phyloP scores from a whole-genome alignment of 1,284 basidiomycete genomes.

The Sporisorium iseilematis-ciliati region DNA sequence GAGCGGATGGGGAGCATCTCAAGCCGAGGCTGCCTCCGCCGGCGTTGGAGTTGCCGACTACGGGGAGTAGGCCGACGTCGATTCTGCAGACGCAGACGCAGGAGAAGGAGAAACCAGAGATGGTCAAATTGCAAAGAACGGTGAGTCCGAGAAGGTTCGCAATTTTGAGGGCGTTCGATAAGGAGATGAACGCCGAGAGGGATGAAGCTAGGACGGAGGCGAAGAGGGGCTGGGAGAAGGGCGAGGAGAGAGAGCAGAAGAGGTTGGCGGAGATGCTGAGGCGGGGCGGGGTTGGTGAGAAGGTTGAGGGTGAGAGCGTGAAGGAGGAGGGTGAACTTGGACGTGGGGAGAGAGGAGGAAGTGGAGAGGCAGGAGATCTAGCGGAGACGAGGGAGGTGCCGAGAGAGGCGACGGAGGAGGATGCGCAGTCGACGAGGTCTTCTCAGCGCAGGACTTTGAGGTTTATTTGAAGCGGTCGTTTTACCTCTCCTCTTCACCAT shows the following conservation, averaged over 20 bases:
- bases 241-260: conserved; percentile 26
- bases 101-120: conserved; percentile 16
- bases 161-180: conserved; percentile 32
- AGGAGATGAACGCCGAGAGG: conserved; percentile 35
- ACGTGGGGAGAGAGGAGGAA: not conserved
- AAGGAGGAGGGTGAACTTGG: not conserved
- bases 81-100: conserved; percentile 26
- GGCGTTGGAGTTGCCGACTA: conserved; percentile 36
- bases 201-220: conserved; percentile 34
- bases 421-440: conserved; percentile 35
- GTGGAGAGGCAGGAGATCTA: not conserved
- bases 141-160: conserved; percentile 26
- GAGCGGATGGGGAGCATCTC: conserved; percentile 24
- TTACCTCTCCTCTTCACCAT: not conserved
- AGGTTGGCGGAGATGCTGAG: conserved; percentile 26
- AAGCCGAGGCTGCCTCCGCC: conserved; percentile 37
- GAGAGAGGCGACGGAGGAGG: not conserved
- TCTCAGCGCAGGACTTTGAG: conserved; percentile 29
- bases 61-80: conserved; percentile 5
- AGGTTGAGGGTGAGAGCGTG: not conserved
- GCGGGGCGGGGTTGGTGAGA: conserved; percentile 3
- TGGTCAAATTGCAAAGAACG: conserved; percentile 20
- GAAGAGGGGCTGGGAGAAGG: conserved; percentile 33
- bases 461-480: conserved; percentile 18
- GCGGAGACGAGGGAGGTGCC: not conserved